Evolutionary conservation across 495 filamentous ascomycete species (phyloP).

Genomic region (Penicillium egyptiacum): DNA sequence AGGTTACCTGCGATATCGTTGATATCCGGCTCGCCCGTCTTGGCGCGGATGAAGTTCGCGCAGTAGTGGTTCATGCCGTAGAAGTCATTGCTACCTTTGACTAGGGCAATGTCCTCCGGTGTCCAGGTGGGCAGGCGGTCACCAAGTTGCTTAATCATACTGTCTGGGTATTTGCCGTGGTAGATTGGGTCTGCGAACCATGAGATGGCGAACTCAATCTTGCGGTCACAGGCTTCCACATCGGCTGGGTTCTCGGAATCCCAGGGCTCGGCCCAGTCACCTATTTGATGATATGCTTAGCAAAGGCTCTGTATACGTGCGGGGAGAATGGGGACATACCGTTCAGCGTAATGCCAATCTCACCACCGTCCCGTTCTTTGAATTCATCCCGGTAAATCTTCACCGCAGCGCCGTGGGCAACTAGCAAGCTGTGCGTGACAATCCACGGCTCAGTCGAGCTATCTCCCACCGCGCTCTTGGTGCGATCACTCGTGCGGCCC

Average conservation of each 20-base stretch:
- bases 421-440: constrained; percentile 49
- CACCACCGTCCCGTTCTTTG: constrained; percentile 45
- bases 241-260: constrained; percentile 51
- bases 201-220: constrained; percentile 56
- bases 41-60: constrained; percentile 76
- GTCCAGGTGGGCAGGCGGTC: constrained; percentile 66
- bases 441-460: constrained; percentile 52
- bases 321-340: constrained; percentile 30
- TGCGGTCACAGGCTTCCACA: constrained; percentile 51
- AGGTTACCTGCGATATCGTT: constrained; percentile 72
- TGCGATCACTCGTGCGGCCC: constrained; percentile 50
- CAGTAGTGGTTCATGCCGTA: constrained; percentile 88
- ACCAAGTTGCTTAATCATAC: constrained; percentile 72
- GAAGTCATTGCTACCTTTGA: constrained; percentile 76
- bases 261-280: constrained; percentile 63
- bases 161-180: constrained; percentile 72
- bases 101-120: constrained; percentile 61
- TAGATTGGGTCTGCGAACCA: constrained; percentile 74
- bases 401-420: constrained; percentile 52
- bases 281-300: constrained; percentile 26
- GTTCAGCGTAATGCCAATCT: constrained; percentile 57
- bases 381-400: constrained; percentile 55
- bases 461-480: constrained; percentile 49
- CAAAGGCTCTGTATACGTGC: neutral
- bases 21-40: constrained; percentile 52